These are phyloP conservation scores for Incumbomyces delicatus DNA, from an alignment of 2,329 filamentous ascomycete species.

Conservation along the genomic window DNA sequence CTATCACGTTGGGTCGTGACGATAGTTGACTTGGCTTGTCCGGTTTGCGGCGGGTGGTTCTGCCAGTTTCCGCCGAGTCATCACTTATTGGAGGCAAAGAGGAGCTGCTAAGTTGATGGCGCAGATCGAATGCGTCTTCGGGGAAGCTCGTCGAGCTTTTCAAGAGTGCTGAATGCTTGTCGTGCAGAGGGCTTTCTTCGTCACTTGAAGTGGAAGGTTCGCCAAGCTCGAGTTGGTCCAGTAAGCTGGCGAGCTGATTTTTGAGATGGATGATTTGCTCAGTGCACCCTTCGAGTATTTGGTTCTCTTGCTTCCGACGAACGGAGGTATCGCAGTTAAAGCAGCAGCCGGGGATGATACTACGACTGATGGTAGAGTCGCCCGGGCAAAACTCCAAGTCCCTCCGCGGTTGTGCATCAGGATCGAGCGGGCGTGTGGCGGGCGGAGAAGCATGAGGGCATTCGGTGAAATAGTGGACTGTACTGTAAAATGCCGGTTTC, in stretches of 20 bases:
- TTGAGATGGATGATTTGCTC: slow-evolving; percentile 8
- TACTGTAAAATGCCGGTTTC: slow-evolving; percentile 1
- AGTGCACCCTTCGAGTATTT: slow-evolving; percentile 11
- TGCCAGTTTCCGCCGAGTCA: background rate
- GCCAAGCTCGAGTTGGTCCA: slow-evolving; percentile 2
- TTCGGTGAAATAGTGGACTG: slow-evolving; percentile 14
- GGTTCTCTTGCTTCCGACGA: slow-evolving; percentile 12
- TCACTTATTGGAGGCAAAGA: background rate
- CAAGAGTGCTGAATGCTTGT: background rate
- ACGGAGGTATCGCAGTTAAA: slow-evolving; percentile 13
- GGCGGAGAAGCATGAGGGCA: slow-evolving; percentile 18
- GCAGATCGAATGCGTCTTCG: slow-evolving; percentile 1
- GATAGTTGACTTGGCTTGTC: background rate
- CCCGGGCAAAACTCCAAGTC: slow-evolving; percentile 8
- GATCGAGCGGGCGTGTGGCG: slow-evolving; percentile 15
- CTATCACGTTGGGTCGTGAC: background rate
- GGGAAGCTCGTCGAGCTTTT: background rate
- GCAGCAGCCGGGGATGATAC: slow-evolving; percentile 14
- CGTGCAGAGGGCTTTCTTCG: background rate
- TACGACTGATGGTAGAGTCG: slow-evolving; percentile 4
- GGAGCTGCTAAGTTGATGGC: background rate
- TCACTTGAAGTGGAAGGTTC: background rate
- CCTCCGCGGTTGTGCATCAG: slow-evolving; percentile 2
- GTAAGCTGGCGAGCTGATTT: background rate
- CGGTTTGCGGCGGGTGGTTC: background rate